Percentiles rank a stretch among this genome's conserved stretches.
Conservation (phyloP, 805 yeast species). For the Dipodascus geniculatus region DNA sequence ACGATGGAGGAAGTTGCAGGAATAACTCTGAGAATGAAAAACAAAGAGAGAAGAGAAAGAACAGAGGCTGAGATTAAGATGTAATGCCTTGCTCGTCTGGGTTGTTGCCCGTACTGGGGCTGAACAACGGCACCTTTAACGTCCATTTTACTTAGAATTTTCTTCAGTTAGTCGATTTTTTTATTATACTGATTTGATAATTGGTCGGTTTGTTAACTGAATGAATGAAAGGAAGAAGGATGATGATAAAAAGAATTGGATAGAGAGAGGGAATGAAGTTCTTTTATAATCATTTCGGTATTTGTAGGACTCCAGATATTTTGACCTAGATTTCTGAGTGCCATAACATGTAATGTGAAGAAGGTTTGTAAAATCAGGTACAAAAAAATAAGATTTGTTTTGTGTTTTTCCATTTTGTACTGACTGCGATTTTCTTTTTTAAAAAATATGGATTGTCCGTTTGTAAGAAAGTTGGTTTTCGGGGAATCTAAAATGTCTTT, state of each 20-base stretch:
- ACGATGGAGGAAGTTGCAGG: background rate
- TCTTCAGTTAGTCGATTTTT: no score
- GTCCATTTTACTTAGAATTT: background rate
- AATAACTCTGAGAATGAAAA: background rate
- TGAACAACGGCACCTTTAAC: constrained; percentile 2
- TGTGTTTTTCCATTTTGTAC: background rate
- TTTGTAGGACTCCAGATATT: background rate
- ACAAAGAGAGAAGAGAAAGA: constrained; percentile 1
- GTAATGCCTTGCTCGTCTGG: background rate
- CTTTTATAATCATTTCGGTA: background rate
- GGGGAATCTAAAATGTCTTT: constrained; percentile 1
- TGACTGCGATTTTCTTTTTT: background rate
- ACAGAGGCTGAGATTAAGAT: background rate
- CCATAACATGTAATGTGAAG: background rate
- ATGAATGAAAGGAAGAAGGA: background rate
- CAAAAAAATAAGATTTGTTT: background rate
- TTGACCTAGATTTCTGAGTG: background rate
- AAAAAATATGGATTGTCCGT: background rate
- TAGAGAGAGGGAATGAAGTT: background rate
- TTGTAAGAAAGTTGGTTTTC: background rate
- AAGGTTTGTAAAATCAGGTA: background rate
- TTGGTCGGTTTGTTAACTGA: no score
- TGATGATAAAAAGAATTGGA: background rate
- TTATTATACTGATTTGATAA: no score
- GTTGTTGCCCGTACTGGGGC: constrained; percentile 1